phyloP scores from a whole-genome alignment of 345 rosid species.

The Populus tremula region DNA sequence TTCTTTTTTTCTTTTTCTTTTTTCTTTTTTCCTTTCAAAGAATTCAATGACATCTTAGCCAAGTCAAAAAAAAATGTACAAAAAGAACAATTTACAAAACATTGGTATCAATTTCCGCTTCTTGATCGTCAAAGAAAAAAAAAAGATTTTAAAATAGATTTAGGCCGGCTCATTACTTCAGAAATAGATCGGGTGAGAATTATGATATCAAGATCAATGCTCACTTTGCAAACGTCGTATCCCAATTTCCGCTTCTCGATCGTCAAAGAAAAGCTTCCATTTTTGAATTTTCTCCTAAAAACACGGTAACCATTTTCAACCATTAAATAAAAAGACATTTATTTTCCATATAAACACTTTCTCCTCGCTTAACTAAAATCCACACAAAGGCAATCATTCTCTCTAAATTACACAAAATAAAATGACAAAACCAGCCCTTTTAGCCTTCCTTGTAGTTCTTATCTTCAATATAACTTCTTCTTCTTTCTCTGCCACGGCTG shows the following conservation, averaged over 20 bases:
- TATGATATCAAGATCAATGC: background rate
- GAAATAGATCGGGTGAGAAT: no score
- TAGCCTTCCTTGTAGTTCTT: constrained; percentile 3
- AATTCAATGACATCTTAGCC: background rate
- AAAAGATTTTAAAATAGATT: no score
- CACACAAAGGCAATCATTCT: background rate
- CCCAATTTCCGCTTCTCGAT: no score
- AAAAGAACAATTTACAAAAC: no score
- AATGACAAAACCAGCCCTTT: constrained; percentile 9
- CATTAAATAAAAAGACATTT: background rate
- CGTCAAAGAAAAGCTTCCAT: no score
- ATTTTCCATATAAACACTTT: background rate
- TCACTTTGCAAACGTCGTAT: background rate
- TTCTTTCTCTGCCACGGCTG: constrained; percentile 10
- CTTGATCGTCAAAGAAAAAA: no score
- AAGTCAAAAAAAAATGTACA: background rate
- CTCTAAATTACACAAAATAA: background rate
- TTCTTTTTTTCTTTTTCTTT: no score
- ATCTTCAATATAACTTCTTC: constrained; percentile 13
- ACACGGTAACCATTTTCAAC: background rate
- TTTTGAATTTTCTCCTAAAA: background rate
- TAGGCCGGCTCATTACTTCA: no score
- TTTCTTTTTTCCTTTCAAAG: no score
- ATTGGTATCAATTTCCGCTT: no score
- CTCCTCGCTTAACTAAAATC: background rate